These are phyloP conservation scores for Leptodermis oblonga DNA, from an alignment of 257 asterid species.

Conservation along the genomic window DNA sequence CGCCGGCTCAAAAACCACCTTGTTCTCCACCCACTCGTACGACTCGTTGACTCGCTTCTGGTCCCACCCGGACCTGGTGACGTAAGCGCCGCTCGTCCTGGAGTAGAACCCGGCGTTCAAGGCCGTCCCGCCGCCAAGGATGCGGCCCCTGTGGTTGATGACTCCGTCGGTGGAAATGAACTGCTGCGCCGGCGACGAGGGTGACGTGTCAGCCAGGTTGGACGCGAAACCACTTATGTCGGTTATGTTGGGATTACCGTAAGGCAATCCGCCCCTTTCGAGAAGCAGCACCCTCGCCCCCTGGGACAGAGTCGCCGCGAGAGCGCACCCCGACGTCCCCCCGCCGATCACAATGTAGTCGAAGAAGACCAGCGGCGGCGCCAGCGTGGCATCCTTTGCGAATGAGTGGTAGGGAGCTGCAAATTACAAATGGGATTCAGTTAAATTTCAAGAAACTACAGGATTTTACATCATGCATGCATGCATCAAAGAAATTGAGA, in stretches of 20 bases:
- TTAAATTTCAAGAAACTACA: not conserved
- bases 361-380: slow-evolving; percentile 36
- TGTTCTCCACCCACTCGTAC: slow-evolving; percentile 72
- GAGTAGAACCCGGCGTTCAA: slow-evolving; percentile 81
- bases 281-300: slow-evolving; percentile 51
- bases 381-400: slow-evolving; percentile 53
- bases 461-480: not conserved
- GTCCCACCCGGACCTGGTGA: slow-evolving; percentile 51
- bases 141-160: slow-evolving; percentile 65
- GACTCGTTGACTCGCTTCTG: slow-evolving; percentile 44
- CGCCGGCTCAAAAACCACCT: slow-evolving; percentile 55
- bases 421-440: not conserved
- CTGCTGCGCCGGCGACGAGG: slow-evolving; percentile 52
- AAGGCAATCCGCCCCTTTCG: slow-evolving; percentile 80
- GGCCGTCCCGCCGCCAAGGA: slow-evolving; percentile 75
- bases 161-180: slow-evolving; percentile 84
- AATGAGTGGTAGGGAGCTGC: slow-evolving; percentile 62
- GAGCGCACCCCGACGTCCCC: slow-evolving; percentile 77
- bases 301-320: slow-evolving; percentile 73
- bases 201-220: slow-evolving; percentile 43
- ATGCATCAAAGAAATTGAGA: not conserved
- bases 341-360: slow-evolving; percentile 81
- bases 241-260: slow-evolving; percentile 51
- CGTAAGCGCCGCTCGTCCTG: slow-evolving; percentile 40
- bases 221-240: slow-evolving; percentile 31